phyloP scores from a whole-genome alignment of 305 asterid species.

The Fraxinus xanthoxyloides region DNA sequence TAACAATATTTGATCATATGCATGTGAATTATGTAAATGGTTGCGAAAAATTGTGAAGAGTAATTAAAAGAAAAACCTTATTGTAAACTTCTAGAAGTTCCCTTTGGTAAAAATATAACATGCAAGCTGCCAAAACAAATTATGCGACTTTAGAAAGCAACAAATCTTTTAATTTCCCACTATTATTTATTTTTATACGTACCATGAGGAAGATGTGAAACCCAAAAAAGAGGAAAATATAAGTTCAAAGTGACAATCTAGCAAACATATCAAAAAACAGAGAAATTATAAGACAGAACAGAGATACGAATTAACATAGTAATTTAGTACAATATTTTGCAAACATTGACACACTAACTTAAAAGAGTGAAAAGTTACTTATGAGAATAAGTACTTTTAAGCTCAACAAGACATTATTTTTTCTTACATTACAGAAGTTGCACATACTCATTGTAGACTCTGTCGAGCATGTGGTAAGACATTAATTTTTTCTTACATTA shows the following conservation, averaged over 20 bases:
- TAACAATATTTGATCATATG: no score
- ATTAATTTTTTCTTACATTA: background rate
- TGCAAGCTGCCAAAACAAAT: no score
- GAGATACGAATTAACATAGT: background rate
- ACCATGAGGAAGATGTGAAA: background rate
- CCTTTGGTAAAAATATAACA: background rate
- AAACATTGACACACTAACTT: background rate
- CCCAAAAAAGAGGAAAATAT: background rate
- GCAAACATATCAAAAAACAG: background rate
- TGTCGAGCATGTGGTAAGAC: background rate
- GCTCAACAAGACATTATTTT: background rate
- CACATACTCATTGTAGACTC: slow-evolving; percentile 21
- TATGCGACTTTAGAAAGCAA: background rate
- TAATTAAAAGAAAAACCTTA: background rate
- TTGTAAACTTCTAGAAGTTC: background rate
- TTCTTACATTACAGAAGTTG: slow-evolving; percentile 7
- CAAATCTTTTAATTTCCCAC: background rate
- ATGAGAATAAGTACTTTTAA: background rate
- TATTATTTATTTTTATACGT: background rate
- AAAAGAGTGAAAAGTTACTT: background rate
- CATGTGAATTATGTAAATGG: background rate
- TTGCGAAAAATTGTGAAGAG: background rate
- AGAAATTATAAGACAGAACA: background rate
- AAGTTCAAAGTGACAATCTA: background rate
- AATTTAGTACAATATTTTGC: background rate